Conservation (phyloP, 78 protist genomes). For the Dictyostelium intermedium region DNA sequence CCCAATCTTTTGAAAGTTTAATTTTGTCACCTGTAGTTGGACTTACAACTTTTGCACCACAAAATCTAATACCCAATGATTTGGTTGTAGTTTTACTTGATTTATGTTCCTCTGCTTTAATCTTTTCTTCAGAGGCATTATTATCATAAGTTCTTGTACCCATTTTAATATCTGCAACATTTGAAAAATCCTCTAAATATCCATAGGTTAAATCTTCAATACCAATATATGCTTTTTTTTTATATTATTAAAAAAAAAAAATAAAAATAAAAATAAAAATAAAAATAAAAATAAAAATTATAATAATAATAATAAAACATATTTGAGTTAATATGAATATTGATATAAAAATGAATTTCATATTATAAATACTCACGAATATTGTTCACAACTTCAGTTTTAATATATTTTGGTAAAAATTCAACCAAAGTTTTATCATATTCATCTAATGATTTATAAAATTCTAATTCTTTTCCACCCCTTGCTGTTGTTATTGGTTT, state of each 20-base stretch:
- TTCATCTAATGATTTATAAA: neutral
- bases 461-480: constrained; percentile 52
- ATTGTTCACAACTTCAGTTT: neutral
- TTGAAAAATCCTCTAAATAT: neutral
- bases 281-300: neutral
- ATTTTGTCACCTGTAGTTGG: neutral
- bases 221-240: constrained; percentile 47
- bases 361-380: neutral
- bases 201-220: constrained; percentile 62
- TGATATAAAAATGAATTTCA: too few species aligned
- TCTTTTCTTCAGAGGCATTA: constrained; percentile 54
- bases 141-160: constrained; percentile 52
- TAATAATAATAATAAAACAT: neutral
- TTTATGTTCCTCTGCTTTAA: neutral
- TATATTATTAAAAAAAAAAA: neutral
- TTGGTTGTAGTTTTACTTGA: constrained; percentile 42
- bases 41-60: constrained; percentile 46
- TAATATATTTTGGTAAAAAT: constrained; percentile 14
- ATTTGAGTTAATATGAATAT: too few species aligned
- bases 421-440: neutral
- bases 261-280: neutral
- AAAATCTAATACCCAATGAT: constrained; percentile 55
- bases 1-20: constrained; percentile 55
- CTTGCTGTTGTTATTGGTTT: constrained; percentile 59
- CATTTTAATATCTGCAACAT: constrained; percentile 67